Evolutionary conservation across 176 grass and related monocot species (phyloP).

Genomic region (Aegilops speltoides): DNA sequence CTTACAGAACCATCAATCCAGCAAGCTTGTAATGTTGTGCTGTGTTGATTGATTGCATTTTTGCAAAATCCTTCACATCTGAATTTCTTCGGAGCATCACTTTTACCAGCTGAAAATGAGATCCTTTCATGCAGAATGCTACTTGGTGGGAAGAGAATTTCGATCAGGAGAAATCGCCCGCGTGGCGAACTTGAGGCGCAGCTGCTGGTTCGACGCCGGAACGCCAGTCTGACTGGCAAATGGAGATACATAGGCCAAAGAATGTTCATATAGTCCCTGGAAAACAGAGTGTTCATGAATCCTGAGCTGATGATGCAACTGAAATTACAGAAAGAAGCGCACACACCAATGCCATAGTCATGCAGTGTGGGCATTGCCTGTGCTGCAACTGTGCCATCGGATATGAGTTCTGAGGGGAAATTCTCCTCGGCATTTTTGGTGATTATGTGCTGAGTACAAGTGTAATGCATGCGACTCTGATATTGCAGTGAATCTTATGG

Average conservation of each 20-base stretch:
- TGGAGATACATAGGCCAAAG: background rate
- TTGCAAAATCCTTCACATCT: background rate
- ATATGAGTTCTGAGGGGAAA: background rate
- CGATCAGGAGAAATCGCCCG: constrained; percentile 74
- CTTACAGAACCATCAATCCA: no score
- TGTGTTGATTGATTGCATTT: background rate
- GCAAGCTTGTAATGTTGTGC: background rate
- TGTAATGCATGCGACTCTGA: background rate
- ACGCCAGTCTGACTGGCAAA: background rate
- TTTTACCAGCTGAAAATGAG: background rate
- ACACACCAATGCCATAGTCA: background rate
- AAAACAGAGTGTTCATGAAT: background rate
- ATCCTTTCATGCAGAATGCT: constrained; percentile 66
- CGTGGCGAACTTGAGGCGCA: constrained; percentile 69
- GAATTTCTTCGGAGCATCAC: background rate
- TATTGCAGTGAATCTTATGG: background rate
- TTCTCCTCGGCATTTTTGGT: background rate
- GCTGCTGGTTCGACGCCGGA: background rate
- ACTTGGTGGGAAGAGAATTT: constrained; percentile 98
- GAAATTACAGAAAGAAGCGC: background rate
- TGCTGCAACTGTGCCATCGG: background rate
- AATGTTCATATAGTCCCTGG: background rate
- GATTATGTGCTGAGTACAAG: background rate
- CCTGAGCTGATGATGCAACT: background rate
- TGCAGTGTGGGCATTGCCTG: background rate